A percentile compares a stretch with the other conserved stretches of the same genome.
phyloP scores from a whole-genome alignment of 108 stramenopile species.

The Stephanodiscus triporus region DNA sequence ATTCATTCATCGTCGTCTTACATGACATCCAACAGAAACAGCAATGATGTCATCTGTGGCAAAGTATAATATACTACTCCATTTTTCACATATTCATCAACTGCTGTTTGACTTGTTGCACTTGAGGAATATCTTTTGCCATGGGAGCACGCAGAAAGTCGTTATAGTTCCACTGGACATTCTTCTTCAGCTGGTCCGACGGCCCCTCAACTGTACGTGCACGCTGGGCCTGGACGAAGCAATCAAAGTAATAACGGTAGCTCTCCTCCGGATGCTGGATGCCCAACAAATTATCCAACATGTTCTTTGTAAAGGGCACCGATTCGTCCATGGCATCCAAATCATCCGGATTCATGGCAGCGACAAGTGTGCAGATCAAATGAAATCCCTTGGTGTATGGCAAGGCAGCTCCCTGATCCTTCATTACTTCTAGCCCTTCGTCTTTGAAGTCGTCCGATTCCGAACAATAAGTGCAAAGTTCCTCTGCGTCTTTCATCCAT shows the following conservation, averaged over 20 bases:
- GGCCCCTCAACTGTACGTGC: slow-evolving; percentile 3
- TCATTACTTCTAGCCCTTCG: slow-evolving; percentile 50
- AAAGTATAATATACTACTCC: no score
- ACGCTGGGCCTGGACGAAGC: slow-evolving; percentile 40
- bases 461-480: slow-evolving; percentile 50
- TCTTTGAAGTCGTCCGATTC: slow-evolving; percentile 54
- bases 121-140: slow-evolving; percentile 1
- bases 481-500: slow-evolving; percentile 66
- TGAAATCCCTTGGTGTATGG: slow-evolving; percentile 55
- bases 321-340: slow-evolving; percentile 61
- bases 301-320: slow-evolving; percentile 53
- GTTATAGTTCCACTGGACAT: not conserved
- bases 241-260: slow-evolving; percentile 51
- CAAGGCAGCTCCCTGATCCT: slow-evolving; percentile 56
- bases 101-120: not conserved
- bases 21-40: no score
- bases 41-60: no score
- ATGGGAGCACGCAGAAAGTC: slow-evolving; percentile 4
- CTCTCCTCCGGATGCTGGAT: slow-evolving; percentile 38
- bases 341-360: slow-evolving; percentile 61
- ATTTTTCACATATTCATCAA: not conserved
- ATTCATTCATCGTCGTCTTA: no score
- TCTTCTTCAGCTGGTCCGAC: not conserved
- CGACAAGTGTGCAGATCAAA: slow-evolving; percentile 39
- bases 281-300: slow-evolving; percentile 53